phyloP scores from a whole-genome alignment of 495 filamentous ascomycete species.

The Neurospora sp. region DNA sequence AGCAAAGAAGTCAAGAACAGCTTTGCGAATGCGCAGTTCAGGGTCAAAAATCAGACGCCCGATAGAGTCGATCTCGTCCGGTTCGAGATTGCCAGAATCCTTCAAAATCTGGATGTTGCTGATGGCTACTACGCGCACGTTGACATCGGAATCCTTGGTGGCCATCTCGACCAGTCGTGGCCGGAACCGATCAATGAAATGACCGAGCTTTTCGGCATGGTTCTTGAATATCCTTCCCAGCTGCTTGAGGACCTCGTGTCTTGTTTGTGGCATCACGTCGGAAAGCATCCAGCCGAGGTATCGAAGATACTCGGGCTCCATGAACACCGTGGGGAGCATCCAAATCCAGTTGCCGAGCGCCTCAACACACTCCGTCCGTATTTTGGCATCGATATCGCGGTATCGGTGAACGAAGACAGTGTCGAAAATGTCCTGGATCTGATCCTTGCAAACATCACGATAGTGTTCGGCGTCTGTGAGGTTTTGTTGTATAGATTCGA shows the following conservation, averaged over 20 bases:
- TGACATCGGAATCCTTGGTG: constrained; percentile 63
- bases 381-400: constrained; percentile 80
- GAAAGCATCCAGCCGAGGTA: constrained; percentile 94
- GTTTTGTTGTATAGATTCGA: constrained; percentile 54
- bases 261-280: constrained; percentile 55
- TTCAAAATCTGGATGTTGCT: constrained; percentile 72
- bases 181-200: constrained; percentile 85
- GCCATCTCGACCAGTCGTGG: constrained; percentile 90
- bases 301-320: constrained; percentile 75
- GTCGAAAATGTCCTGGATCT: constrained; percentile 74
- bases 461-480: constrained; percentile 56
- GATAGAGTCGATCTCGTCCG: constrained; percentile 76
- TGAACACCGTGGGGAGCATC: constrained; percentile 71
- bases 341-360: constrained; percentile 82
- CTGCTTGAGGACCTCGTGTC: constrained; percentile 72
- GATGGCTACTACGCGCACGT: constrained; percentile 66
- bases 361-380: constrained; percentile 73
- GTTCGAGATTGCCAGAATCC: constrained; percentile 77
- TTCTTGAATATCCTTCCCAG: constrained; percentile 67
- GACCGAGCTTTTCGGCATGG: constrained; percentile 64
- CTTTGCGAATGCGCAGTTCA: constrained; percentile 71
- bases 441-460: constrained; percentile 50
- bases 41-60: constrained; percentile 80
- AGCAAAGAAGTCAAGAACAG: constrained; percentile 81
- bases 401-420: constrained; percentile 90